phyloP scores from a whole-genome alignment of 2,329 filamentous ascomycete species.

The Atkinsonella texensis region DNA sequence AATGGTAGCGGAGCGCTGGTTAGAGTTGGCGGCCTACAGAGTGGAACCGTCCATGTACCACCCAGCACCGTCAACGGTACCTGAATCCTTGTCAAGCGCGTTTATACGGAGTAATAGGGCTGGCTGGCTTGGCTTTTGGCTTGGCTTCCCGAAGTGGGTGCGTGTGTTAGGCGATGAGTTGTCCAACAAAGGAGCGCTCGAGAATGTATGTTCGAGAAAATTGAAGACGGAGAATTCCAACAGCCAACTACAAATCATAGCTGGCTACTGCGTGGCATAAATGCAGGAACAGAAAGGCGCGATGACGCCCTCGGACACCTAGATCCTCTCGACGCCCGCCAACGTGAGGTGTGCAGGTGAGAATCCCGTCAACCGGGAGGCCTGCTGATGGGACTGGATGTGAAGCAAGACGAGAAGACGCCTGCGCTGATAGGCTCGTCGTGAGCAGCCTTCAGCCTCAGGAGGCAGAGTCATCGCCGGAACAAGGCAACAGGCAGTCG shows the following conservation, averaged over 20 bases:
- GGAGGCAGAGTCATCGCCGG: conserved; percentile 3
- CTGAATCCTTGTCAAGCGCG: background rate
- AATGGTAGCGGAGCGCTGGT: background rate
- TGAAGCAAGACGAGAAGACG: background rate
- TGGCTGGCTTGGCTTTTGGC: background rate
- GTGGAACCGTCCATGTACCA: background rate
- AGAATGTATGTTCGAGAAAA: background rate
- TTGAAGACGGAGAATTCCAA: background rate
- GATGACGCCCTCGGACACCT: conserved; percentile 7
- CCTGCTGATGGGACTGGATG: conserved; percentile 8
- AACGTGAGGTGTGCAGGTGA: conserved; percentile 9
- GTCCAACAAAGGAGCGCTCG: background rate
- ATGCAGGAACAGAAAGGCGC: conserved; percentile 16
- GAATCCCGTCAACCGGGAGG: conserved; percentile 1
- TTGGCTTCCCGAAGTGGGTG: background rate
- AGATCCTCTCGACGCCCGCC: background rate
- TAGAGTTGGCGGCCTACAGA: background rate
- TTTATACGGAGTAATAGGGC: too few species aligned
- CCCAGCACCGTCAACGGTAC: background rate
- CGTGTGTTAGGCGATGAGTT: background rate
- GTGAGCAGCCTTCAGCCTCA: conserved; percentile 1
- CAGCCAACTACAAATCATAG: background rate
- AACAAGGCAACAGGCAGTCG: background rate
- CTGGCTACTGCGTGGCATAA: conserved; percentile 10
- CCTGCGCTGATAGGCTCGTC: background rate